These are phyloP conservation scores for Talaromyces funiculosus DNA, from an alignment of 2,329 filamentous ascomycete genomes.

Conservation along the genomic window DNA sequence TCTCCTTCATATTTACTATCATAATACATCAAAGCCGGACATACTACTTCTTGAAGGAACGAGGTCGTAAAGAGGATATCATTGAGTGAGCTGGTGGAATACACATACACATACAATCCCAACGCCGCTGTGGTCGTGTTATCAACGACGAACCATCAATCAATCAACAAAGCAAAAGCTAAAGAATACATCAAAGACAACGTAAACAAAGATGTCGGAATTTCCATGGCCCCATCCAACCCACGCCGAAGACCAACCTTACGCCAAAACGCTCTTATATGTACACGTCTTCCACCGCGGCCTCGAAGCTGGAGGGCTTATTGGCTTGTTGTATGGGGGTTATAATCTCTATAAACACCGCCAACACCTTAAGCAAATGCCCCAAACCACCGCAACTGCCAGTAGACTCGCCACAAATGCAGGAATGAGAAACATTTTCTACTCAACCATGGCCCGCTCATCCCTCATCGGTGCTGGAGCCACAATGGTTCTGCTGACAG, in stretches of 20 bases:
- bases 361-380: not conserved
- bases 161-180: not conserved
- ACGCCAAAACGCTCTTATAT: constrained; percentile 51
- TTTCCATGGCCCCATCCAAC: constrained; percentile 46
- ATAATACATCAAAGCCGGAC: no score
- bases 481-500: constrained; percentile 40
- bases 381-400: not conserved
- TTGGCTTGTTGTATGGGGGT: constrained; percentile 41
- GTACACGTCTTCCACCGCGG: constrained; percentile 55
- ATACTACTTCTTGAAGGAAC: no score
- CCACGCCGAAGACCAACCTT: constrained; percentile 60
- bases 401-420: not conserved
- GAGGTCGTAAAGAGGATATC: no score
- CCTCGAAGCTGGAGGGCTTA: constrained; percentile 48
- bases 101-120: no score
- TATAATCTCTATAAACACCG: not conserved
- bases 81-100: no score
- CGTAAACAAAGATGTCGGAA: constrained; percentile 18
- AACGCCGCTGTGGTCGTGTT: no score
- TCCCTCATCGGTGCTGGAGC: constrained; percentile 43
- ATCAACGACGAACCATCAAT: not conserved
- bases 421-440: constrained; percentile 27
- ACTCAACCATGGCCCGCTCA: constrained; percentile 45
- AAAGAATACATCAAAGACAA: not conserved
- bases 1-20: not conserved